phyloP scores from a whole-genome alignment of 768 basidiomycete species.

The Termitomyces sp. region DNA sequence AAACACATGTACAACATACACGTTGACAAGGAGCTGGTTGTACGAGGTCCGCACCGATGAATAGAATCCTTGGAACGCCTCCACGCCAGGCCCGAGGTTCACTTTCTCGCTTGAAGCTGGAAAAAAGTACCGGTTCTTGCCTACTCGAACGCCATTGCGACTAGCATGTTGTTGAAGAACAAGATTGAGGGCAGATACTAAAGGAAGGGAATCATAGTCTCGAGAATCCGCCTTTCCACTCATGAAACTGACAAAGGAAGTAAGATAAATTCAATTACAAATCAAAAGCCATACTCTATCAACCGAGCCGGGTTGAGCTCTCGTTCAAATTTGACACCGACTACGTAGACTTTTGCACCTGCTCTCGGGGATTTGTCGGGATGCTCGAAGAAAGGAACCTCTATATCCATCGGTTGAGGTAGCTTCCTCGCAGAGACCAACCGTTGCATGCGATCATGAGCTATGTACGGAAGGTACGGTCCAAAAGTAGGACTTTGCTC shows the following conservation, averaged over 20 bases:
- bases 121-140: constrained; percentile 55
- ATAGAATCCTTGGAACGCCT: constrained; percentile 41
- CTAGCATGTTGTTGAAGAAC: constrained; percentile 44
- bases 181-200: constrained; percentile 55
- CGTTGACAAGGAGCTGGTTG: constrained; percentile 49
- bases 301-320: constrained; percentile 31
- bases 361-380: constrained; percentile 27
- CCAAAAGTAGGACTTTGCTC: constrained; percentile 32
- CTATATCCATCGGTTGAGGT: constrained; percentile 37
- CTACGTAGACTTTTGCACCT: constrained; percentile 33
- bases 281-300: constrained; percentile 23
- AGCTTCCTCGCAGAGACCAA: constrained; percentile 40
- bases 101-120: constrained; percentile 19
- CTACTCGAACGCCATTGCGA: constrained; percentile 43
- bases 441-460: constrained; percentile 44
- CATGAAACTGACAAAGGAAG: constrained; percentile 38
- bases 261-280: neutral
- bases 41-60: constrained; percentile 42
- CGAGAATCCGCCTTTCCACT: constrained; percentile 37
- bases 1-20: constrained; percentile 27
- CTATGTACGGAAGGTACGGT: constrained; percentile 37
- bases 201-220: constrained; percentile 41
- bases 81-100: constrained; percentile 27
- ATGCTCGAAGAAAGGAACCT: constrained; percentile 36
- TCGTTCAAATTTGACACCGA: constrained; percentile 34